Base-by-base conservation (phyloP, 805 yeast species). In the Teunomyces funiuensis region DNA sequence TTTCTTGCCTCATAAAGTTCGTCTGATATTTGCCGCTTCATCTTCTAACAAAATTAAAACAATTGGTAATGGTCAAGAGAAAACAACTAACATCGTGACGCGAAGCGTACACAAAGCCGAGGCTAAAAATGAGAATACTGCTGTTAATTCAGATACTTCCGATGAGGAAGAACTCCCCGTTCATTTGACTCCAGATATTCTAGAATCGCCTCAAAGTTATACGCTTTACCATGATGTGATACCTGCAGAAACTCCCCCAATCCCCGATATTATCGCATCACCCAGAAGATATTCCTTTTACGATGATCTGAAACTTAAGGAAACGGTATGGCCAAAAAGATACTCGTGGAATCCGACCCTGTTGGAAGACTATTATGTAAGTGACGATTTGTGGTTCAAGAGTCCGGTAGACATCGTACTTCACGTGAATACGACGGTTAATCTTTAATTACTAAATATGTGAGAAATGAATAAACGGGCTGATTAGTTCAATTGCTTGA, bases 401-500 rank as follows among this genome's bases (percentile, higher is more conserved):
- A 31, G 34, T n/a, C 34, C 34, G n/a, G 34, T 31, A 11, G 34
- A 31, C 19, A 31, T 31, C 19, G 34, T 31, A 17, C 34, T 31
- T 31, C 34, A 31, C 20, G 18, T 31, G 23, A 31, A 19, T 31
- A 31, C 34, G 19, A 31, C n/a, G 19, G 19, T 31, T 17, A 20
- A 31, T 31, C 23, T 31, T 31, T 31, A 19, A 31, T 31, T 19
- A 31, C 33, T 27, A 15, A 6, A 6, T 11, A 30, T 15, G 22
- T 18, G 34, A 37, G 36, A 30, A 38, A 20, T 29, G 26, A 18
- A 33, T 31, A 31, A 13, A 22, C 25, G 10, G 19, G 34, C 34
- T 15, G 27, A 40, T 20, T 34, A 41, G 25, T 37, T 33, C 44
- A 89, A 73, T 59, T 84, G 88, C 56, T 83, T 86, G 42, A 82